These are phyloP conservation scores for Endothia cerciana DNA, from an alignment of 2,329 filamentous ascomycete genomes.

Conservation along the genomic window DNA sequence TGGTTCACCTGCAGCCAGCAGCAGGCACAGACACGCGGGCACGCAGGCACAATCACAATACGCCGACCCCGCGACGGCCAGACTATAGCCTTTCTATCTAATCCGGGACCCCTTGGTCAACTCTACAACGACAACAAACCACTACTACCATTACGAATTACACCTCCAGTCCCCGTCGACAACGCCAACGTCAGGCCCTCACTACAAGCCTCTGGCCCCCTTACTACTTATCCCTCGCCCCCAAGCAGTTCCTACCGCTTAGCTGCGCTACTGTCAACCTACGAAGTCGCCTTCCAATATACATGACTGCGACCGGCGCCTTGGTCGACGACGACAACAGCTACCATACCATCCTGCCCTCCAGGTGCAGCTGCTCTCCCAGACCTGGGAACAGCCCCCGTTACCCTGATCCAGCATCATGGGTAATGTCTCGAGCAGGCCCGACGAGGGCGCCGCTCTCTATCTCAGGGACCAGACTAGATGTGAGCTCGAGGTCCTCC, in stretches of 20 bases:
- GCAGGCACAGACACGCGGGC: slow-evolving; percentile 5
- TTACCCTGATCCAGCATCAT: slow-evolving; percentile 58
- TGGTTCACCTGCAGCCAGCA: slow-evolving; percentile 7
- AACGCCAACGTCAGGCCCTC: slow-evolving; percentile 1
- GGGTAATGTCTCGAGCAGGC: slow-evolving; percentile 89
- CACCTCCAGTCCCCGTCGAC: background rate
- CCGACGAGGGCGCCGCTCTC: slow-evolving; percentile 79
- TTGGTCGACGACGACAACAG: slow-evolving; percentile 31
- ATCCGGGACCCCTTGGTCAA: background rate
- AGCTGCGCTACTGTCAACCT: slow-evolving; percentile 2
- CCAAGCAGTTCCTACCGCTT: slow-evolving; percentile 4
- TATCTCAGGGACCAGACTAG: slow-evolving; percentile 90
- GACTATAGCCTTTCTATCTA: slow-evolving; percentile 7
- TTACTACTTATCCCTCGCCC: slow-evolving; percentile 12
- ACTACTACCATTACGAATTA: background rate
- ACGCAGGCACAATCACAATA: slow-evolving; percentile 7
- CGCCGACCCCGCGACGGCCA: slow-evolving; percentile 17
- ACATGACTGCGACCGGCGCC: slow-evolving; percentile 24
- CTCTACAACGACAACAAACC: background rate
- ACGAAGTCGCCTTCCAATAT: slow-evolving; percentile 3
- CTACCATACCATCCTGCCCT: slow-evolving; percentile 20
- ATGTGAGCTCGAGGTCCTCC: slow-evolving; percentile 62
- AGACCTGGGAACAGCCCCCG: slow-evolving; percentile 33
- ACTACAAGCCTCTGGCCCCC: background rate
- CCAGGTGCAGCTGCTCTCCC: slow-evolving; percentile 26